A percentile compares a stretch with the other conserved stretches of the same genome.
These are phyloP conservation scores for Trypanosoma congolense DNA, from an alignment of 208 protist genomes.

Conservation along the genomic window DNA sequence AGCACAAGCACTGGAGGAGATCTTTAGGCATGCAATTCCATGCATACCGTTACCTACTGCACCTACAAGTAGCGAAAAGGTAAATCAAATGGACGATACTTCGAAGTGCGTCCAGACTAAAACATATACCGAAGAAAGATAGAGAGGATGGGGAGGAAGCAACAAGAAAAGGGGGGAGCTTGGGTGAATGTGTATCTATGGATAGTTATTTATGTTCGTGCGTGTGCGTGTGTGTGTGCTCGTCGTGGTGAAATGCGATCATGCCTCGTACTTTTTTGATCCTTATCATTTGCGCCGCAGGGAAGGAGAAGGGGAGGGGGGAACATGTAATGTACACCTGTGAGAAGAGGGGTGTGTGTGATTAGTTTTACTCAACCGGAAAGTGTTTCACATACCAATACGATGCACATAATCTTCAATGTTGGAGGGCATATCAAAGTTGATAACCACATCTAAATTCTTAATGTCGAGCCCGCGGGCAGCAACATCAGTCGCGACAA, in stretches of 20 bases:
- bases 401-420: slow-evolving; percentile 98
- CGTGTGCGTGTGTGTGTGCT: slow-evolving; percentile 14
- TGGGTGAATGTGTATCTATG: slow-evolving; percentile 13
- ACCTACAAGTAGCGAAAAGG: no score
- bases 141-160: no score
- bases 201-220: slow-evolving; percentile 3
- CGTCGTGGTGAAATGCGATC: neutral
- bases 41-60: no score
- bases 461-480: slow-evolving; percentile 96
- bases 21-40: no score
- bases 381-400: slow-evolving; percentile 89
- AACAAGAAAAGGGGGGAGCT: no score
- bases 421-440: slow-evolving; percentile 98
- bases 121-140: neutral
- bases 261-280: no score
- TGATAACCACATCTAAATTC: slow-evolving; percentile 98
- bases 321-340: slow-evolving; percentile 5
- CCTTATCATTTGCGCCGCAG: neutral
- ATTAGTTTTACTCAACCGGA: slow-evolving; percentile 28
- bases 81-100: no score
- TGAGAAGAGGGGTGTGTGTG: slow-evolving; percentile 4
- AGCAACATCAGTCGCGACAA: slow-evolving; percentile 92
- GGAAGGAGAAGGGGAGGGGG: neutral
- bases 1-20: neutral
- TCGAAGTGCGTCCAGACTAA: no score